phyloP scores from a whole-genome alignment of 78 protist genomes.

The Dictyostelium firmibasis region DNA sequence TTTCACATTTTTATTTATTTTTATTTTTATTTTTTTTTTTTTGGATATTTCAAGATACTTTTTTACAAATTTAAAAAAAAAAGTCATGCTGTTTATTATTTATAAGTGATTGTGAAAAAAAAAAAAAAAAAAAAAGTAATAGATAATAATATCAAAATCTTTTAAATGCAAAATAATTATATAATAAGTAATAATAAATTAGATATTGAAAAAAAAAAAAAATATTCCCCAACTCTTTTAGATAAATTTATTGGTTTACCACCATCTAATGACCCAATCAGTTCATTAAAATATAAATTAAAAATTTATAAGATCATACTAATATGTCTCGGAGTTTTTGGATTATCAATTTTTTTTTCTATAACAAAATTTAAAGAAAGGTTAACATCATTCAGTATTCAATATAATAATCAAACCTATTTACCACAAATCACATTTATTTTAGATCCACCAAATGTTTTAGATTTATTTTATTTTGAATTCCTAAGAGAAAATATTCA shows the following conservation, averaged over 20 bases:
- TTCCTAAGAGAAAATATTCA: no score
- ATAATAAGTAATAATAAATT: no score
- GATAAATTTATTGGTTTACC: neutral
- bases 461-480: no score
- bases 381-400: neutral
- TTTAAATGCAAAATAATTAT: no score
- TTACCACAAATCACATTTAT: neutral
- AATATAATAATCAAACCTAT: neutral
- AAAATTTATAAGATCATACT: neutral
- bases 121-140: no score
- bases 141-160: no score
- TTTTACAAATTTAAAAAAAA: no score
- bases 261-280: neutral
- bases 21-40: no score
- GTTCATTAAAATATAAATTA: neutral
- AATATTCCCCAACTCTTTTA: neutral
- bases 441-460: neutral
- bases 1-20: no score
- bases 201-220: neutral
- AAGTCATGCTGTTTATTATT: no score
- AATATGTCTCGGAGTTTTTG: neutral
- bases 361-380: neutral
- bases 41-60: no score
- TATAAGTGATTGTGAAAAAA: no score
- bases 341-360: neutral